Percentiles rank a stretch among this genome's conserved stretches.
phyloP scores from a whole-genome alignment of 176 grass and related monocot genomes.

The Triticum urartu region DNA sequence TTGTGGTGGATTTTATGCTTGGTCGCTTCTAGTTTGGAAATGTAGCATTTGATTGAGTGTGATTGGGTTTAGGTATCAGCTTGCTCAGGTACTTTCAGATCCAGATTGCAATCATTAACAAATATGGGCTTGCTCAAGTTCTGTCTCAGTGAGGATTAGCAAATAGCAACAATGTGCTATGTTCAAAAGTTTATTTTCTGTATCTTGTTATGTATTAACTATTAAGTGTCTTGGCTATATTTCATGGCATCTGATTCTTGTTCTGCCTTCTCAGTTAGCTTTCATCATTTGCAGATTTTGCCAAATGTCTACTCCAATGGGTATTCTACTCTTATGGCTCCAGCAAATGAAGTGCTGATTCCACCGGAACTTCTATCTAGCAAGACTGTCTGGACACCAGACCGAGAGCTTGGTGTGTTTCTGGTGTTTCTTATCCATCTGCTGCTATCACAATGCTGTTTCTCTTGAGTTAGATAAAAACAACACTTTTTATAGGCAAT shows the following conservation, averaged over 20 bases:
- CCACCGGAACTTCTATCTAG: slow-evolving; percentile 51
- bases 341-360: slow-evolving; percentile 47
- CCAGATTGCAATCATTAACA: neutral
- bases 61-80: neutral
- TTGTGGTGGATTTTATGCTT: neutral
- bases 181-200: neutral
- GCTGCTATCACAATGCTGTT: neutral
- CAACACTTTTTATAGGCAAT: too few species aligned
- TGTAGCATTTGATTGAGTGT: neutral
- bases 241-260: neutral
- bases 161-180: neutral
- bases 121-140: neutral
- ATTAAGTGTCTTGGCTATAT: neutral
- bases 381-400: slow-evolving; percentile 56
- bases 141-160: neutral
- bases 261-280: slow-evolving; percentile 1
- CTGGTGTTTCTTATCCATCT: slow-evolving; percentile 21
- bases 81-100: neutral
- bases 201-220: neutral
- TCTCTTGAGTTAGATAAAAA: neutral
- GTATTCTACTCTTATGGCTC: slow-evolving; percentile 52
- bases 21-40: neutral
- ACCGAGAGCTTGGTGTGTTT: slow-evolving; percentile 52
- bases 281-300: slow-evolving; percentile 44
- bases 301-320: slow-evolving; percentile 13